Evolutionary conservation across 768 basidiomycete species (phyloP).

Genomic region (Lactarius indigo): DNA sequence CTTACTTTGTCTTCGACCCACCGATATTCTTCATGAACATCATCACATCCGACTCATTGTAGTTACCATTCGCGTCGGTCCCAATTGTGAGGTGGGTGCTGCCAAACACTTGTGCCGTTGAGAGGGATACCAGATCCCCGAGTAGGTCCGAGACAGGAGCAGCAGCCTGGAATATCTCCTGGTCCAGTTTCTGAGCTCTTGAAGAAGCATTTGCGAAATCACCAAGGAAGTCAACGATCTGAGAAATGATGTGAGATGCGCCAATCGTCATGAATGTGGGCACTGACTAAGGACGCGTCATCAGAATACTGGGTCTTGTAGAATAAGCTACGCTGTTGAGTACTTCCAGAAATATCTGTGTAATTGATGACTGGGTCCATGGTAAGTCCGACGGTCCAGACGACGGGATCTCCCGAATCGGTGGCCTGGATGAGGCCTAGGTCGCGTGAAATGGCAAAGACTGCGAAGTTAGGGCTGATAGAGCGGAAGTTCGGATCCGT

Average conservation of each 20-base stretch:
- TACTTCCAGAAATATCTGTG: neutral
- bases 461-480: neutral
- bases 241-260: neutral
- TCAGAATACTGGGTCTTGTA: neutral
- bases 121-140: neutral
- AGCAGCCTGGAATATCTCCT: neutral
- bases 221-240: neutral
- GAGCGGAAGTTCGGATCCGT: neutral
- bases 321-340: neutral
- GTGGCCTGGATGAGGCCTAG: neutral
- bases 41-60: neutral
- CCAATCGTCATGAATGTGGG: neutral
- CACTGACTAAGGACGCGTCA: neutral
- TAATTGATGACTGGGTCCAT: neutral
- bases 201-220: neutral
- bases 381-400: neutral
- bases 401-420: neutral
- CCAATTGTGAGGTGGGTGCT: neutral
- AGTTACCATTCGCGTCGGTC: neutral
- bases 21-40: neutral
- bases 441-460: neutral
- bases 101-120: neutral
- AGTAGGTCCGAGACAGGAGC: neutral
- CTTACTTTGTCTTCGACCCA: neutral
- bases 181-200: neutral